Conservation (phyloP, 768 basidiomycete species). For the Piloderma croceum region DNA sequence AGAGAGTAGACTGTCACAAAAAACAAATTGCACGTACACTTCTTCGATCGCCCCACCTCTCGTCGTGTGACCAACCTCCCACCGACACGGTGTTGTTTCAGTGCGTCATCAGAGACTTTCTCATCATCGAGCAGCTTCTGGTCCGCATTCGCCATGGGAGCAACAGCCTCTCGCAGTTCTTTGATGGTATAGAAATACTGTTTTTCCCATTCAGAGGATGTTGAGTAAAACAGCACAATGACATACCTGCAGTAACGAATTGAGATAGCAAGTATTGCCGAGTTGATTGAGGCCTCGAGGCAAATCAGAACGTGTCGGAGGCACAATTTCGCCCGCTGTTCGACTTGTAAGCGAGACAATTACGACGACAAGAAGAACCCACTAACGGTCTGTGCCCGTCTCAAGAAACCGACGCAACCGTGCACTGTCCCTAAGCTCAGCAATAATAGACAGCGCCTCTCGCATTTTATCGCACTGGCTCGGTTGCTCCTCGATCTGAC, state of each 20-base stretch:
- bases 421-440: constrained; percentile 68
- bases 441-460: constrained; percentile 69
- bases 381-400: constrained; percentile 73
- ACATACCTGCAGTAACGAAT: constrained; percentile 66
- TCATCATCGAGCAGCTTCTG: constrained; percentile 51
- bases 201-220: constrained; percentile 1
- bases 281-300: constrained; percentile 86
- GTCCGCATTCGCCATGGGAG: constrained; percentile 49
- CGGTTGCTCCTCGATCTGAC: constrained; percentile 67
- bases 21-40: constrained; percentile 61
- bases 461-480: constrained; percentile 63
- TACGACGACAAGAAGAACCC: not conserved
- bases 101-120: constrained; percentile 73
- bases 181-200: constrained; percentile 97
- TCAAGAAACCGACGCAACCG: constrained; percentile 60
- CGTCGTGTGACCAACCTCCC: constrained; percentile 75
- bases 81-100: constrained; percentile 81
- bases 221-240: not conserved
- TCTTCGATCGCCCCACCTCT: constrained; percentile 79
- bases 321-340: constrained; percentile 60
- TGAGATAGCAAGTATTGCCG: constrained; percentile 85
- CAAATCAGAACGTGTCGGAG: constrained; percentile 53
- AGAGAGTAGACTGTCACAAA: constrained; percentile 8
- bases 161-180: constrained; percentile 75
- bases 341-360: not conserved